Evolutionary conservation across 768 basidiomycete species (phyloP).

Genomic region (Calocera viscosa): DNA sequence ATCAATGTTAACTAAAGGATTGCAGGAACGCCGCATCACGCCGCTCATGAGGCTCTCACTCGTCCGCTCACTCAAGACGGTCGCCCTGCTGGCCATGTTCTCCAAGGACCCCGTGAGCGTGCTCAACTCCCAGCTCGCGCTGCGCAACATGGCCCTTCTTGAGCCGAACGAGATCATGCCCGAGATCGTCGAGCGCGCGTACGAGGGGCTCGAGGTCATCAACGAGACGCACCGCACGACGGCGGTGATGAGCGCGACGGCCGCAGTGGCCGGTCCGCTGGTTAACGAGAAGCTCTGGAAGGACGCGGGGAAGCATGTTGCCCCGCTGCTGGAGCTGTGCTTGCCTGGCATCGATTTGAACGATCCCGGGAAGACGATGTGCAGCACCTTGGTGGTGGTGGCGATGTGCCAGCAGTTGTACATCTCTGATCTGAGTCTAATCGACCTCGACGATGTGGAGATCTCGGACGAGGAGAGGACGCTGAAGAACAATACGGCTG

Average conservation of each 20-base stretch:
- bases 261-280: slow-evolving; percentile 61
- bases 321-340: slow-evolving; percentile 77
- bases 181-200: slow-evolving; percentile 78
- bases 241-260: slow-evolving; percentile 73
- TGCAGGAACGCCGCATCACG: slow-evolving; percentile 54
- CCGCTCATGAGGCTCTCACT: slow-evolving; percentile 68
- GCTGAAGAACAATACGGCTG: slow-evolving; percentile 63
- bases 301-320: slow-evolving; percentile 75
- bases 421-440: slow-evolving; percentile 35
- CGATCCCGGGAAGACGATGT: slow-evolving; percentile 21
- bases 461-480: slow-evolving; percentile 52
- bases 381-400: background rate
- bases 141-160: slow-evolving; percentile 63
- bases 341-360: slow-evolving; percentile 76
- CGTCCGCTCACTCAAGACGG: slow-evolving; percentile 67
- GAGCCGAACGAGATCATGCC: slow-evolving; percentile 84
- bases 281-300: slow-evolving; percentile 68
- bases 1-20: slow-evolving; percentile 25
- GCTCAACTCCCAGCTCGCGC: slow-evolving; percentile 63
- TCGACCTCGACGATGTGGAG: slow-evolving; percentile 6
- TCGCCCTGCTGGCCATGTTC: slow-evolving; percentile 83
- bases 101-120: slow-evolving; percentile 73
- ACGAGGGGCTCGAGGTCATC: slow-evolving; percentile 79
- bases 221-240: slow-evolving; percentile 94
- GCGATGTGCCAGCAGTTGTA: background rate